A percentile compares a stretch with the other conserved stretches of the same genome.
These are phyloP conservation scores for Colletotrichum sublineola DNA, from an alignment of 2,329 filamentous ascomycete genomes.

Conservation along the genomic window DNA sequence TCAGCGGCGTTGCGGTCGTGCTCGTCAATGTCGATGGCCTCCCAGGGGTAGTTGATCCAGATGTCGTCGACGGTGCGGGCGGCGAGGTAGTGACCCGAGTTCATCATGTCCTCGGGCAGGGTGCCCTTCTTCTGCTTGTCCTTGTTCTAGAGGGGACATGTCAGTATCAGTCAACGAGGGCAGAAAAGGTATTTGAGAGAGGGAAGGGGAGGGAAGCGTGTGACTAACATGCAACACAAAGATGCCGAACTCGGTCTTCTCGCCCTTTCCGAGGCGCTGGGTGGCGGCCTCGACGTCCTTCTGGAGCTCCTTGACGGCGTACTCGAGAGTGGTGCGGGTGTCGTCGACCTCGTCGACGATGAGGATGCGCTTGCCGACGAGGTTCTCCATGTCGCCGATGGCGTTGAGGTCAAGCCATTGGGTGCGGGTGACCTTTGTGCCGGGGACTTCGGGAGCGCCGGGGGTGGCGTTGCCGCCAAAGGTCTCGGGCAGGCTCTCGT, in stretches of 20 bases:
- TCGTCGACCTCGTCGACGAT: constrained; percentile 98
- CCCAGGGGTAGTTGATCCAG: constrained; percentile 99
- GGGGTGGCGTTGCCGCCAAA: constrained; percentile 64
- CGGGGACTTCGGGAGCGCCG: constrained; percentile 77
- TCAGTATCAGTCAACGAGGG: constrained; percentile 30
- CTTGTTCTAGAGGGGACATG: constrained; percentile 80
- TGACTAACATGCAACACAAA: constrained; percentile 90
- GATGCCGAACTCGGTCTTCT: constrained; percentile 89
- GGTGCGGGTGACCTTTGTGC: constrained; percentile 95
- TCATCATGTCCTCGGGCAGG: constrained; percentile 83
- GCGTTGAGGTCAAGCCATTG: constrained; percentile 96
- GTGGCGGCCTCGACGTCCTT: constrained; percentile 92
- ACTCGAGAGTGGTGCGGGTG: constrained; percentile 93
- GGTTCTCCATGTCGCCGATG: constrained; percentile 85
- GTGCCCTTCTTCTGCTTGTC: constrained; percentile 94
- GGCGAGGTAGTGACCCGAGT: constrained; percentile 81
- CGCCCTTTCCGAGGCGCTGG: constrained; percentile 71
- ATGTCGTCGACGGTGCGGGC: constrained; percentile 91
- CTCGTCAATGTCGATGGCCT: constrained; percentile 93
- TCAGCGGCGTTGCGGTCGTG: constrained; percentile 80
- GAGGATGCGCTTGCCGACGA: constrained; percentile 90
- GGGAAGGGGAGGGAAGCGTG: neutral
- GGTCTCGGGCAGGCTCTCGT: constrained; percentile 80
- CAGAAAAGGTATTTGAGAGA: neutral
- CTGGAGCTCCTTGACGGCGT: constrained; percentile 91